Evolutionary conservation across 164 flowering plant species (phyloP), one percentile per base, ranked within the genome.

Genomic region (Cinnamomum micranthum): DNA sequence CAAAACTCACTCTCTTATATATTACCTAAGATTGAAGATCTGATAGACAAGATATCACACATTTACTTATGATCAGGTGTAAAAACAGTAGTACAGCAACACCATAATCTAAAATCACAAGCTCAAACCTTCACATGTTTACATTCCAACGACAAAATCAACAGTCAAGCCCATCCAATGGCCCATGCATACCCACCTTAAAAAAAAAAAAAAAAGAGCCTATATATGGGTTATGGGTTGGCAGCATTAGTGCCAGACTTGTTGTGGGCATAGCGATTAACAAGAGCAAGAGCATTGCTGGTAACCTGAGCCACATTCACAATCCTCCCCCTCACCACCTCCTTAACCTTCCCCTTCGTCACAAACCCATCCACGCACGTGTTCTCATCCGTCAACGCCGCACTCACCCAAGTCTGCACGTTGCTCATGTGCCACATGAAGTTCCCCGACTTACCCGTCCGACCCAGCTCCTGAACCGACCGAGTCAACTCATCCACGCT

Each of bases 371-470:
- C 82, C 23, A 80, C 51, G 71, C 86, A 82, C 10, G 86, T 82
- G 75, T 33, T 76, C 66, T 80, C 85, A 60, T 84, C 82, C 13
- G 86, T 82, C 50, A 84, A 75, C n/a, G 86, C 86, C 12, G 86
- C 82, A 55, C 86, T 84, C 13, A 82, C 85, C 86, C 86, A 84
- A 14, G 85, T 82, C 78, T 82, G 76, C 28, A 80, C 86, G 69
- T 84, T 84, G 76, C 85, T 82, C 76, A 82, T 69, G 65, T 80
- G 84, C 84, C 83, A 84, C 69, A 47, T 6, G 70, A 81, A 80
- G 65, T 50, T 69, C 24, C 69, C 70, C 2, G 50, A 66, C 4
- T 47, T 58, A 10, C 84, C 78, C 71, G 74, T 68, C 6, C 50
- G 31, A 7, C 77, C 70, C 14, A 84, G 78, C 75, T 84, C 86